Conservation (phyloP, 2,329 filamentous ascomycete genomes). For the Cryphonectria radicalis region DNA sequence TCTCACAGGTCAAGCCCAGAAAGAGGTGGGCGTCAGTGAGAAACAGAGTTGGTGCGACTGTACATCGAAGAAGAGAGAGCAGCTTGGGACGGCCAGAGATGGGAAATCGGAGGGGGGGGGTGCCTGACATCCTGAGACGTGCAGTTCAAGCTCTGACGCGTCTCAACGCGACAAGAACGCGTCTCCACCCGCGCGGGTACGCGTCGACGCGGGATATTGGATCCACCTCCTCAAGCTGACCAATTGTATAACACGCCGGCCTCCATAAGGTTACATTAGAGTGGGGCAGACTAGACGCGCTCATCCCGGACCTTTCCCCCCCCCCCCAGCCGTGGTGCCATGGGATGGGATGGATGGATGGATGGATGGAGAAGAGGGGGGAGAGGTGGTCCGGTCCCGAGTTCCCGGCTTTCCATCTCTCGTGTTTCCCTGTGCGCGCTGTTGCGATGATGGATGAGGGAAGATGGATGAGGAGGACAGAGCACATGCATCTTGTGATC, state of each 20-base stretch:
- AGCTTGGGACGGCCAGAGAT: neutral
- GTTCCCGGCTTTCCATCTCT: neutral
- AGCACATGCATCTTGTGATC: neutral
- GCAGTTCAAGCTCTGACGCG: neutral
- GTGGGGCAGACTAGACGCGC: neutral
- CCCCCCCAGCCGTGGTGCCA: neutral
- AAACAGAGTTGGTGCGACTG: neutral
- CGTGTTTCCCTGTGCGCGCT: neutral
- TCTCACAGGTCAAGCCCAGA: neutral
- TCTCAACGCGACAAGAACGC: neutral
- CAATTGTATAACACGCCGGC: neutral
- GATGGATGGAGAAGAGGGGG: neutral
- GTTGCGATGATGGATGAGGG: neutral
- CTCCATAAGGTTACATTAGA: neutral
- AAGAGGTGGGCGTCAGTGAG: too few relatives aligned
- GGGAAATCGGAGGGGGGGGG: neutral
- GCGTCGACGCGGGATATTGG: neutral
- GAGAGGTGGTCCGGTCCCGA: neutral
- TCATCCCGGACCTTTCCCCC: neutral
- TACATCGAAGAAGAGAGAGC: conserved; percentile 11
- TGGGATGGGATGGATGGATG: neutral
- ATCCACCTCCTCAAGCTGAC: neutral
- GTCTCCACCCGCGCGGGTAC: conserved; percentile 2
- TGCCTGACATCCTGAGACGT: neutral
- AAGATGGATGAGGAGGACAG: neutral